Percentiles rank a stretch among this genome's conserved stretches.
Conservation (phyloP, 2,329 filamentous ascomycete species). For the Monilinia vaccinii-corymbosi region DNA sequence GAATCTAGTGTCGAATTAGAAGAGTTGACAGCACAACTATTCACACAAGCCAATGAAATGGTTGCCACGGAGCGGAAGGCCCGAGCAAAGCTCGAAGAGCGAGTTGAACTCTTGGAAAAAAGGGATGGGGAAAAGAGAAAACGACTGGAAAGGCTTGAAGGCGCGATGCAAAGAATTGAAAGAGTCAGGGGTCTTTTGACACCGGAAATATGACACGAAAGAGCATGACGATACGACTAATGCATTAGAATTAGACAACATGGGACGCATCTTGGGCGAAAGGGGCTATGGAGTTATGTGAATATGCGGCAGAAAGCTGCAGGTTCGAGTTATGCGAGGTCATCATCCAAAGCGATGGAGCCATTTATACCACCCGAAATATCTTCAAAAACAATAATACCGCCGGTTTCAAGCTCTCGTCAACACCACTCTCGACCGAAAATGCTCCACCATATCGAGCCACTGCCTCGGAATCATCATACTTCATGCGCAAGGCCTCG, state of each 20-base stretch:
- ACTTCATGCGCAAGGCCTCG: slow-evolving; percentile 1
- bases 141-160: slow-evolving; percentile 61
- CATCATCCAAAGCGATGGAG: background rate
- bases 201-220: slow-evolving; percentile 19
- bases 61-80: slow-evolving; percentile 67
- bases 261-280: slow-evolving; percentile 9
- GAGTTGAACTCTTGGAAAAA: slow-evolving; percentile 58
- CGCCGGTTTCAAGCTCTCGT: background rate
- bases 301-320: slow-evolving; percentile 9
- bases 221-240: background rate
- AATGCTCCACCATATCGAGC: background rate
- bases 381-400: background rate
- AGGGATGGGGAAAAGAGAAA: slow-evolving; percentile 61
- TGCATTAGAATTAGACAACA: background rate
- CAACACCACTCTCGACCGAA: background rate
- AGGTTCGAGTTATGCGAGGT: background rate
- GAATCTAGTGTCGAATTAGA: slow-evolving; percentile 66
- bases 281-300: slow-evolving; percentile 19
- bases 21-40: slow-evolving; percentile 65
- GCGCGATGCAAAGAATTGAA: slow-evolving; percentile 62
- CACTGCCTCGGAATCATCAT: background rate
- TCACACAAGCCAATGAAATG: slow-evolving; percentile 83
- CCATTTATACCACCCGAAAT: background rate
- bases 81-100: slow-evolving; percentile 60
- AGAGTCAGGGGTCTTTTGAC: slow-evolving; percentile 53